Evolutionary conservation across 306 rosid genomes (phyloP).

Genomic region (Citrullus mucosospermus): DNA sequence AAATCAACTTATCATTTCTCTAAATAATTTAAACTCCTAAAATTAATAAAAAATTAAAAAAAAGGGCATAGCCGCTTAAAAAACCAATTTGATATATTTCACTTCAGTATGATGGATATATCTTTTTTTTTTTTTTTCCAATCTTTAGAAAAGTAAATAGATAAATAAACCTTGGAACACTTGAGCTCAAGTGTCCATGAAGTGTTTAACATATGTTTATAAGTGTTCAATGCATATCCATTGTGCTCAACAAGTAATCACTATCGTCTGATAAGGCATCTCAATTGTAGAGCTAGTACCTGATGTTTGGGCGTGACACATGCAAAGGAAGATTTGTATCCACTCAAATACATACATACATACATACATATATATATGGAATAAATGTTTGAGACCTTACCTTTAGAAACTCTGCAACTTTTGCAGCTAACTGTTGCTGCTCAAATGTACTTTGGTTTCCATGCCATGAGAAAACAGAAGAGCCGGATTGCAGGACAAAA

Average conservation of each 20-base stretch:
- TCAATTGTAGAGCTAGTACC: background rate
- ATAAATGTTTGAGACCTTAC: slow-evolving; percentile 19
- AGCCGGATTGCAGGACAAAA: slow-evolving; percentile 85
- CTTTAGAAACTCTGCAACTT: slow-evolving; percentile 84
- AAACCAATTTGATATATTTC: background rate
- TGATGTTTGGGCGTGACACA: background rate
- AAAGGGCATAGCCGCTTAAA: background rate
- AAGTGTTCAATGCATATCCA: background rate
- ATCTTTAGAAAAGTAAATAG: background rate
- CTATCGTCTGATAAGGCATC: background rate
- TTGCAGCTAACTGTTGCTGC: slow-evolving; percentile 90
- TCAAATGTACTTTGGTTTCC: slow-evolving; percentile 82
- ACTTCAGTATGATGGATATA: background rate
- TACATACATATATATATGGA: background rate
- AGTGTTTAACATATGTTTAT: background rate
- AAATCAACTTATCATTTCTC: background rate
- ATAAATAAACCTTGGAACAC: background rate
- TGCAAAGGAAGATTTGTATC: background rate
- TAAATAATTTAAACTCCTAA: background rate
- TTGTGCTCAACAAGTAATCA: background rate
- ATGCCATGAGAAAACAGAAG: slow-evolving; percentile 82
- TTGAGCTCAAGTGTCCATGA: background rate
- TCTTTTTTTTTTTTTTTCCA: background rate
- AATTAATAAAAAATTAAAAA: background rate
- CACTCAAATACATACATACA: background rate